Conservation (phyloP, 148 eudicot genomes). For the Rhododendron williamsianum region DNA sequence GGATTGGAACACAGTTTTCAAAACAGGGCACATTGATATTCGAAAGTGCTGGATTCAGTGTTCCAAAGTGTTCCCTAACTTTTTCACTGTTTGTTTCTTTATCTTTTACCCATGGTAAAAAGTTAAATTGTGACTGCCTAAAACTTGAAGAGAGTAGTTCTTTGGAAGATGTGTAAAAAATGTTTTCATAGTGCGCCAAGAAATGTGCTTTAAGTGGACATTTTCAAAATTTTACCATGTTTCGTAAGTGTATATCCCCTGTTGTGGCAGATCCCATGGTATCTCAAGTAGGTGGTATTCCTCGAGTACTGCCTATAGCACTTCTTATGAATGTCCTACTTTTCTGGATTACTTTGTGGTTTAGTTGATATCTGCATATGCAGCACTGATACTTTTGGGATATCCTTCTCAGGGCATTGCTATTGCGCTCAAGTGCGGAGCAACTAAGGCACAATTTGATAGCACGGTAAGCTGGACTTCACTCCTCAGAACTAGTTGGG, state of each 20-base stretch:
- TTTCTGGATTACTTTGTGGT: background rate
- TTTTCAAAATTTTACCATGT: background rate
- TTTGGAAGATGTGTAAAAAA: background rate
- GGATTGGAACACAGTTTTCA: background rate
- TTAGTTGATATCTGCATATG: background rate
- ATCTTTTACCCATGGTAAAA: background rate
- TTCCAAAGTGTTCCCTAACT: background rate
- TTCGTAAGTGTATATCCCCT: background rate
- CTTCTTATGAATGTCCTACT: background rate
- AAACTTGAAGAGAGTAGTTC: background rate
- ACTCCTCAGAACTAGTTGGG: background rate
- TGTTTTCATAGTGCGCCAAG: background rate
- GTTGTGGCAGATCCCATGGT: background rate
- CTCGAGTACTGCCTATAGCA: background rate
- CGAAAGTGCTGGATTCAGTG: background rate
- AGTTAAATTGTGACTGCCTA: background rate
- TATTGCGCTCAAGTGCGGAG: slow-evolving; percentile 95
- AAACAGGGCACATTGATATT: background rate
- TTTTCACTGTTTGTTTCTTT: background rate
- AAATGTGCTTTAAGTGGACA: background rate
- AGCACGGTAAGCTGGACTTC: slow-evolving; percentile 60
- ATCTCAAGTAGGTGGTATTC: background rate
- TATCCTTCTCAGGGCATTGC: slow-evolving; percentile 71
- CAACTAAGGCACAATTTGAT: slow-evolving; percentile 94
- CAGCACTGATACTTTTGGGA: background rate